Evolutionary conservation across 139 green algal genomes (phyloP).

Genomic region (Chlorella sp.): DNA sequence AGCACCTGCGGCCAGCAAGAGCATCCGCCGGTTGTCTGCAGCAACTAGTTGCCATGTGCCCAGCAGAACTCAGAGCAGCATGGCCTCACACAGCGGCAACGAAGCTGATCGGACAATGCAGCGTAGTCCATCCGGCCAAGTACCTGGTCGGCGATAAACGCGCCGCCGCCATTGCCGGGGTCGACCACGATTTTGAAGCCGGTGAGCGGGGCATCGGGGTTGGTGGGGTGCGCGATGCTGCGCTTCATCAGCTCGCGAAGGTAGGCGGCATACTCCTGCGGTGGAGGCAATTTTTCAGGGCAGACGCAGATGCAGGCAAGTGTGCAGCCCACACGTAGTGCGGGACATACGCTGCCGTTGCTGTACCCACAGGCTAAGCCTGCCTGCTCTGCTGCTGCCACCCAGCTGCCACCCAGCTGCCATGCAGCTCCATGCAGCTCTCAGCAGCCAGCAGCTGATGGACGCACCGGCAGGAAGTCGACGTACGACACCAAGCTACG

Average conservation of each 20-base stretch:
- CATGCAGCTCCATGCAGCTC: too few species aligned
- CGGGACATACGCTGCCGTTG: too few species aligned
- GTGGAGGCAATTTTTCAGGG: background rate
- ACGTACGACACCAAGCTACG: constrained; percentile 33
- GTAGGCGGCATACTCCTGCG: constrained; percentile 72
- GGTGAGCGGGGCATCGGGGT: constrained; percentile 68
- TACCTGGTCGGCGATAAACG: constrained; percentile 91
- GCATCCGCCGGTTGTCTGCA: too few species aligned
- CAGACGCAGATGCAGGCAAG: background rate
- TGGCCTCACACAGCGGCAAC: too few species aligned
- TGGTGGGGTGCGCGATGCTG: constrained; percentile 53
- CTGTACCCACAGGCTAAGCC: too few species aligned
- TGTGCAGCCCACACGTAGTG: too few species aligned
- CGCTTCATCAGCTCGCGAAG: constrained; percentile 78
- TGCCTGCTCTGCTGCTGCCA: too few species aligned
- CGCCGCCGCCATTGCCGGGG: constrained; percentile 87
- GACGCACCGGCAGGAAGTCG: constrained; percentile 52
- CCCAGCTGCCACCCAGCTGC: too few species aligned
- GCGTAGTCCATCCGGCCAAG: constrained; percentile 57
- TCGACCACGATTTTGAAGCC: constrained; percentile 74
- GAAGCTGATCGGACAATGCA: too few species aligned
- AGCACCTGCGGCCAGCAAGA: constrained; percentile 68
- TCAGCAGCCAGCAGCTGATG: too few species aligned
- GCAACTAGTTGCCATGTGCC: too few species aligned
- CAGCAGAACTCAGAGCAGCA: too few species aligned